Percentiles rank a stretch among this genome's conserved stretches.
Conservation (phyloP, 129 eudicot species). For the Logfia minima region DNA sequence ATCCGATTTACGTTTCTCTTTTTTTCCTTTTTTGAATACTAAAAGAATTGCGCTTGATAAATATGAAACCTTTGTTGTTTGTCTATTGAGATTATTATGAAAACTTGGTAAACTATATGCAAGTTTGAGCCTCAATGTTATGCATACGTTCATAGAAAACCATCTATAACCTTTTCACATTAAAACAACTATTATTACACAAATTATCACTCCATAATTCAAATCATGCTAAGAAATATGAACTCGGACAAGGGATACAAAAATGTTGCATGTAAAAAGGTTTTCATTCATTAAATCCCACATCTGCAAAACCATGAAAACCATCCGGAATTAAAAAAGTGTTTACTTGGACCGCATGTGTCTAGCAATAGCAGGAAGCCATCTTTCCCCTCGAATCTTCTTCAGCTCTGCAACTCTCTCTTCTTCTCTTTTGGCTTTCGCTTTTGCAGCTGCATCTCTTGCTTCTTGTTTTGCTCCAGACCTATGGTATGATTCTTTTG, state of each 20-base stretch:
- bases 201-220: background rate
- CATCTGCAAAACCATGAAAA: background rate
- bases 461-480: slow-evolving; percentile 55
- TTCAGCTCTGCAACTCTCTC: slow-evolving; percentile 73
- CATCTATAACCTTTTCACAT: background rate
- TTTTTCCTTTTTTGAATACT: too few relatives aligned
- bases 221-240: background rate
- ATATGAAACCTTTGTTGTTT: background rate
- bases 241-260: background rate
- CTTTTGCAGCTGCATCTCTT: slow-evolving; percentile 64
- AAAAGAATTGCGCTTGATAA: too few relatives aligned
- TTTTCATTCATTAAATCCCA: background rate
- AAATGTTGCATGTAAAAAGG: background rate
- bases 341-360: background rate
- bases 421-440: slow-evolving; percentile 76
- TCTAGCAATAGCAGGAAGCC: slow-evolving; percentile 57
- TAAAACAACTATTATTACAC: background rate
- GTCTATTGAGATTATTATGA: background rate
- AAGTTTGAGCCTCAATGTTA: background rate
- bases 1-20: too few relatives aligned
- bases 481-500: slow-evolving; percentile 49
- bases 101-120: background rate
- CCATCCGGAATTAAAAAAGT: background rate
- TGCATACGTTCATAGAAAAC: background rate
- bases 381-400: slow-evolving; percentile 79